phyloP scores from a whole-genome alignment of 306 rosid genomes.

The Luffa aegyptiaca region DNA sequence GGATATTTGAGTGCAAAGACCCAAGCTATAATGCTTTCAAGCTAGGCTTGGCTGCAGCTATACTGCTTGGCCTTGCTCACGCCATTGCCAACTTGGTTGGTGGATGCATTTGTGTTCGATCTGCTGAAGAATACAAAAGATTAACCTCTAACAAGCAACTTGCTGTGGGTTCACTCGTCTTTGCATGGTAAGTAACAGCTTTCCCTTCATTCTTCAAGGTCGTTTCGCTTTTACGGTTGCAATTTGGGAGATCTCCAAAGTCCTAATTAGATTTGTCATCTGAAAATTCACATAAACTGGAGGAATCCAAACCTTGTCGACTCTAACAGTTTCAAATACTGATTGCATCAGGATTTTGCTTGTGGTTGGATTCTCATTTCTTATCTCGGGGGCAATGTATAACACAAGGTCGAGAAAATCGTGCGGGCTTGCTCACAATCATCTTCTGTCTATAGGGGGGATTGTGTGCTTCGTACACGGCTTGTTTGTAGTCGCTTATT shows the following conservation, averaged over 20 bases:
- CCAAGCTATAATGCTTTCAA: constrained; percentile 65
- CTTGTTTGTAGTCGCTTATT: constrained; percentile 41
- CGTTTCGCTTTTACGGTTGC: background rate
- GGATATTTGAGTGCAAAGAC: constrained; percentile 57
- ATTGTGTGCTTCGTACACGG: constrained; percentile 70
- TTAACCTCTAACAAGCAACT: constrained; percentile 44
- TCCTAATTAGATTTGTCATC: background rate
- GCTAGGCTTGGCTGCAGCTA: constrained; percentile 59
- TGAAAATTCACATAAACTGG: too few species aligned
- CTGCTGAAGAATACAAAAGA: constrained; percentile 23
- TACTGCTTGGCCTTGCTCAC: constrained; percentile 49
- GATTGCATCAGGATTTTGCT: constrained; percentile 36
- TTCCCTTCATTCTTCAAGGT: background rate
- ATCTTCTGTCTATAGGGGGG: constrained; percentile 59
- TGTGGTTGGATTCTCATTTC: constrained; percentile 38
- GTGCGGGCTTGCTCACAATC: constrained; percentile 49
- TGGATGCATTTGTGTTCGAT: constrained; percentile 48
- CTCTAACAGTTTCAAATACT: background rate
- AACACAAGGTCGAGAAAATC: constrained; percentile 57
- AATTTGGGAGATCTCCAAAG: background rate
- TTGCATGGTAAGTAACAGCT: constrained; percentile 45
- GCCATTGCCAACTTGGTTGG: constrained; percentile 50
- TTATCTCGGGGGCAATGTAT: constrained; percentile 41
- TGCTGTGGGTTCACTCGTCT: constrained; percentile 34
- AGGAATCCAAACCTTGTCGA: background rate